Evolutionary conservation across 768 basidiomycete species (phyloP).

Genomic region (Auriscalpium microsporum): DNA sequence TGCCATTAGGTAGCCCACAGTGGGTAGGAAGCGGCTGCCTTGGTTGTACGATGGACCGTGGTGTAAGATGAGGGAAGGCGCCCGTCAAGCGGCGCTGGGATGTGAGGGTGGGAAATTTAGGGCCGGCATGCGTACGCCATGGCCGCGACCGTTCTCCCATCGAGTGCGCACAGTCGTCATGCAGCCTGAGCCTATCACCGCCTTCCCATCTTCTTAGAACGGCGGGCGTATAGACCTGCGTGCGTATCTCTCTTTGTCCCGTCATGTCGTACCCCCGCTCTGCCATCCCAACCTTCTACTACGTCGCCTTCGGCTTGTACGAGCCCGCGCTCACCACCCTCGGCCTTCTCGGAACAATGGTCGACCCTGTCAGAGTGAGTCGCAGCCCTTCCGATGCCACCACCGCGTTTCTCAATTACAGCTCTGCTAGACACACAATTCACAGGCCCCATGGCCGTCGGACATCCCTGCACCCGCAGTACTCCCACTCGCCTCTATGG

Average conservation of each 20-base stretch:
- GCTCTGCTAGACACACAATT: conserved; percentile 51
- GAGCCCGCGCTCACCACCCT: conserved; percentile 59
- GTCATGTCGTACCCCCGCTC: conserved; percentile 39
- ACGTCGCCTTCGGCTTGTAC: conserved; percentile 62
- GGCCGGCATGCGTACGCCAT: conserved; percentile 7
- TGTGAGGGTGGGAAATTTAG: conserved; percentile 15
- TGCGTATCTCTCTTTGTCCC: conserved; percentile 6
- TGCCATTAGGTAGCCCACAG: conserved; percentile 67
- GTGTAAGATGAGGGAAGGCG: conserved; percentile 36
- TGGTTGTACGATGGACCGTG: conserved; percentile 59
- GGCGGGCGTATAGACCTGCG: conserved; percentile 6
- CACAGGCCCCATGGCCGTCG: conserved; percentile 66
- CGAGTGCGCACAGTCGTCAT: neutral
- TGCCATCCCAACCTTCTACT: conserved; percentile 67
- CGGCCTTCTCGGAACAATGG: conserved; percentile 58
- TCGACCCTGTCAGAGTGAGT: conserved; percentile 57
- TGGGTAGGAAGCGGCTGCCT: conserved; percentile 39
- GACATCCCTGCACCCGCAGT: conserved; percentile 36
- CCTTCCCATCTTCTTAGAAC: neutral
- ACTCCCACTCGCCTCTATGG: conserved; percentile 54
- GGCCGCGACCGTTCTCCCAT: too few species aligned
- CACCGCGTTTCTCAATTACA: conserved; percentile 3
- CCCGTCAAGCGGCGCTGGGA: neutral
- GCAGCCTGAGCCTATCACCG: neutral
- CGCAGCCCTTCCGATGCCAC: neutral